Conservation (phyloP, 1,139 yeast genomes). For the Zygosaccharomyces sapae region DNA sequence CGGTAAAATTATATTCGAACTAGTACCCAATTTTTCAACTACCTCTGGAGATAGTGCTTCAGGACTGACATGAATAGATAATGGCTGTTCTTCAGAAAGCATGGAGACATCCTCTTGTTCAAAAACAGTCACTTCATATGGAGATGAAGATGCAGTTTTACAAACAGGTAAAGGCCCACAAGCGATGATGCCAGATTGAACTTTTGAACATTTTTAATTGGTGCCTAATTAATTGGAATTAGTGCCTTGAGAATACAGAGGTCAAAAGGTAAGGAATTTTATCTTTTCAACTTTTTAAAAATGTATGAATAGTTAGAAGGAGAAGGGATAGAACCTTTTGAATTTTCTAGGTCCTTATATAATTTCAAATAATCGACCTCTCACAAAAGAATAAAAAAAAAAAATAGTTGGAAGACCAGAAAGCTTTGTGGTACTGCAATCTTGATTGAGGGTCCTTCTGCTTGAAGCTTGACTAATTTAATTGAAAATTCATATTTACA, state of each 20-base stretch:
- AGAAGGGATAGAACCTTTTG: not conserved
- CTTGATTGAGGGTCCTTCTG: not conserved
- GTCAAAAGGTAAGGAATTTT: not conserved
- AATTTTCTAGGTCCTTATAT: not conserved
- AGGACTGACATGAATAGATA: conserved; percentile 23
- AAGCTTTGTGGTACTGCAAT: not conserved
- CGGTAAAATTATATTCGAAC: conserved; percentile 27
- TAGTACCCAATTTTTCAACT: conserved; percentile 17
- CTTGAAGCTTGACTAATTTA: not conserved
- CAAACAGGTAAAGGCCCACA: not conserved
- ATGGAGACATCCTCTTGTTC: not conserved
- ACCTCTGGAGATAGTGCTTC: conserved; percentile 20
- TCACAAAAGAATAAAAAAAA: conserved; percentile 5
- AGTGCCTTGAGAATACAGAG: not conserved
- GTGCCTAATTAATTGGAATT: not conserved
- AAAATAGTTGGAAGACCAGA: too few relatives aligned
- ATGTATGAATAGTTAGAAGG: too few relatives aligned
- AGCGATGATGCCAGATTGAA: conserved; percentile 1
- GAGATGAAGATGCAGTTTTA: not conserved
- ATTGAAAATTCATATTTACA: not conserved
- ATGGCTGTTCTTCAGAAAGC: conserved; percentile 8
- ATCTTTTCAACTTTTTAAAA: too few relatives aligned
- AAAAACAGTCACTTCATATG: conserved; percentile 1
- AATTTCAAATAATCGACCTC: not conserved
- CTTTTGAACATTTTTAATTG: not conserved